Percentiles rank a stretch among this genome's conserved stretches.
phyloP scores from a whole-genome alignment of 2,329 filamentous ascomycete species.

The Aspergillus pseudoterreus region DNA sequence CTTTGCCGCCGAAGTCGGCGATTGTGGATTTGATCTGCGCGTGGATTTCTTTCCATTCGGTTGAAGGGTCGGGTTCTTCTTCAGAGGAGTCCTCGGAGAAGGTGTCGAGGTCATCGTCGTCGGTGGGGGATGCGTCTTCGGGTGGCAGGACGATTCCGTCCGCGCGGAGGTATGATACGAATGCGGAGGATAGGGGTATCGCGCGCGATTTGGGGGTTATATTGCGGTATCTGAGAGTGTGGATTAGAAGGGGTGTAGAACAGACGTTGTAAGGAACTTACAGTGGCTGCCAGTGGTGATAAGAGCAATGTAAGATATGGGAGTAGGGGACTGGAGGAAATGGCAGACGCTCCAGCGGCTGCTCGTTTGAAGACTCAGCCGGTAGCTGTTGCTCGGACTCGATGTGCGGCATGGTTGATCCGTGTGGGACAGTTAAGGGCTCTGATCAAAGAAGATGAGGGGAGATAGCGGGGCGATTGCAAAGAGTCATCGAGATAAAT shows the following conservation, averaged over 20 bases:
- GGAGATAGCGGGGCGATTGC: not conserved
- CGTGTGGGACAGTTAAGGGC: not conserved
- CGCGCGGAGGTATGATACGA: conserved; percentile 81
- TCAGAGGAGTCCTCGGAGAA: conserved; percentile 54
- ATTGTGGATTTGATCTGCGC: conserved; percentile 73
- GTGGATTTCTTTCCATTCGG: conserved; percentile 67
- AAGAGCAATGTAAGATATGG: conserved; percentile 92
- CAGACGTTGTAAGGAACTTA: conserved; percentile 34
- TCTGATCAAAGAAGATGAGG: conserved; percentile 1
- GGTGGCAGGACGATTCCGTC: conserved; percentile 82
- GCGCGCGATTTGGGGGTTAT: conserved; percentile 82
- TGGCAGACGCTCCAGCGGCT: conserved; percentile 44
- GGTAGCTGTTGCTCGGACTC: conserved; percentile 17
- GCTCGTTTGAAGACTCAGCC: conserved; percentile 13
- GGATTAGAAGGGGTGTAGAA: conserved; percentile 7
- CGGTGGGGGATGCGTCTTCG: conserved; percentile 34
- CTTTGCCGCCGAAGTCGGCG: conserved; percentile 74
- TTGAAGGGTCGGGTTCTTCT: conserved; percentile 54
- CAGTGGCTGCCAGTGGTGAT: conserved; percentile 84
- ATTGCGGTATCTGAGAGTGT: conserved; percentile 61
- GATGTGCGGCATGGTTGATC: conserved; percentile 26
- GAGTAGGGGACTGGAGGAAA: conserved; percentile 82
- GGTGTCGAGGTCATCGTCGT: conserved; percentile 50
- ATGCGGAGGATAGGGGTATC: conserved; percentile 69
- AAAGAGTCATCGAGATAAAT: not conserved